A percentile compares a stretch with the other conserved stretches of the same genome.
Evolutionary conservation across 805 yeast genomes (phyloP).

Genomic region (Peterozyma xylosa): DNA sequence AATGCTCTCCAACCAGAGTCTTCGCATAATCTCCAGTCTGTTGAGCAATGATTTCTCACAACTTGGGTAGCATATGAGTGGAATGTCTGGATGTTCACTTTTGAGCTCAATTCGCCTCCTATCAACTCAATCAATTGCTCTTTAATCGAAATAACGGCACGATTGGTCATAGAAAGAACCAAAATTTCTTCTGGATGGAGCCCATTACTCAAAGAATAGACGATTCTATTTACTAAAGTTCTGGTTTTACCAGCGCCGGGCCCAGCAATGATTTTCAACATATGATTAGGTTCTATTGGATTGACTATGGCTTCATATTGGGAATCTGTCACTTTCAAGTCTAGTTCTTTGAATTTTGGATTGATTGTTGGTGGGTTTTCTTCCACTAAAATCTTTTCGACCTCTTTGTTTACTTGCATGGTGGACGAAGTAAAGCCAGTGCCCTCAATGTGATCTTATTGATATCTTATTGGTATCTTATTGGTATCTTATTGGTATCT

Average conservation of each 20-base stretch:
- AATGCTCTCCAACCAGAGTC: slow-evolving; percentile 46
- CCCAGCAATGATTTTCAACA: slow-evolving; percentile 54
- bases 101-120: slow-evolving; percentile 22
- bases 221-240: slow-evolving; percentile 48
- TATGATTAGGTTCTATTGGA: slow-evolving; percentile 28
- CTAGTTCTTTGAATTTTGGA: slow-evolving; percentile 7
- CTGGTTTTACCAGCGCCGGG: slow-evolving; percentile 73
- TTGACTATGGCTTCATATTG: slow-evolving; percentile 38
- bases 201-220: slow-evolving; percentile 30
- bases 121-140: slow-evolving; percentile 22
- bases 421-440: no score
- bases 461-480: no score
- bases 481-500: no score
- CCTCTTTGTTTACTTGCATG: no score
- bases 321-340: slow-evolving; percentile 28
- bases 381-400: no score
- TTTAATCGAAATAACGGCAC: slow-evolving; percentile 47
- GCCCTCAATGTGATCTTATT: no score
- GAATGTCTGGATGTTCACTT: slow-evolving; percentile 46
- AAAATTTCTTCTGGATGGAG: slow-evolving; percentile 47
- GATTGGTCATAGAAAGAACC: slow-evolving; percentile 61
- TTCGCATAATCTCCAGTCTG: slow-evolving; percentile 37
- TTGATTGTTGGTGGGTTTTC: no score
- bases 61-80: slow-evolving; percentile 54
- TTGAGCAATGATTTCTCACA: slow-evolving; percentile 24